Evolutionary conservation across 164 flowering plant species (phyloP).

Genomic region (Magnolia officinalis): DNA sequence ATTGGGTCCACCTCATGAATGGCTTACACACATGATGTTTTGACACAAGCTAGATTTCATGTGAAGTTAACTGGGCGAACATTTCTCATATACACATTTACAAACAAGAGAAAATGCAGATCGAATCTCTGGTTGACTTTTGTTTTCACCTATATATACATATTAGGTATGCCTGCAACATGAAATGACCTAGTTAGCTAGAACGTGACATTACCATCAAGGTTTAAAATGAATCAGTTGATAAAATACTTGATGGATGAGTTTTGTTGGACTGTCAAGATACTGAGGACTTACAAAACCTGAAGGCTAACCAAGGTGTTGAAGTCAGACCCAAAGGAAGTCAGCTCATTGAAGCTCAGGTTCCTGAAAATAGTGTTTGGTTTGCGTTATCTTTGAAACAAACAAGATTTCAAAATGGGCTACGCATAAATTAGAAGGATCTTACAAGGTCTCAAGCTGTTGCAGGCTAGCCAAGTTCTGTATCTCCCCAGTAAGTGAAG

Average conservation of each 20-base stretch:
- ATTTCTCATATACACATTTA: no score
- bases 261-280: not conserved
- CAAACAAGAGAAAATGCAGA: not conserved
- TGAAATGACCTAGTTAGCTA: not conserved
- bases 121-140: not conserved
- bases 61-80: not conserved
- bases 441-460: constrained; percentile 69
- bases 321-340: constrained; percentile 70
- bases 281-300: constrained; percentile 53
- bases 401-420: constrained; percentile 5
- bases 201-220: not conserved
- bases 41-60: not conserved
- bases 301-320: constrained; percentile 53
- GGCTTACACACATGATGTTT: not conserved
- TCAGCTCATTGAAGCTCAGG: constrained; percentile 73
- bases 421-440: not conserved
- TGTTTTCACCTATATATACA: not conserved
- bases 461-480: constrained; percentile 75
- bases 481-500: constrained; percentile 70
- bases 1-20: not conserved
- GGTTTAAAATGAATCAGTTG: not conserved
- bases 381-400: constrained; percentile 1
- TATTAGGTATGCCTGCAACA: not conserved
- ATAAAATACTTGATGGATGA: not conserved
- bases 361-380: constrained; percentile 48